A percentile compares a stretch with the other conserved stretches of the same genome.
phyloP scores from a whole-genome alignment of 257 asterid genomes.

The Ligustrum vulgare region DNA sequence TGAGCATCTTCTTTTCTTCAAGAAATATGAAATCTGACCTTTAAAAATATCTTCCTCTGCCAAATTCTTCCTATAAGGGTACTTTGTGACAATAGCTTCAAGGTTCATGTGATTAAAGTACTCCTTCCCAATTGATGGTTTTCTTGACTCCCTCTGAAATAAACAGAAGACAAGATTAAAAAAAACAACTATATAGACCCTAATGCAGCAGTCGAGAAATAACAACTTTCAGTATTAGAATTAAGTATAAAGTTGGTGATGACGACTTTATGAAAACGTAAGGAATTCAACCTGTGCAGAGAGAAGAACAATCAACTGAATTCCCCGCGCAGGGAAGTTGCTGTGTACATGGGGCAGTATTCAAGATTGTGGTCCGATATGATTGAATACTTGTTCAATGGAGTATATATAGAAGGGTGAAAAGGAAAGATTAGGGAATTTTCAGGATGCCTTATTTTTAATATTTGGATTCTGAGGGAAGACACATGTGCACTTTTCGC shows the following conservation, averaged over 20 bases:
- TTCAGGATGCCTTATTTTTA: slow-evolving; percentile 6
- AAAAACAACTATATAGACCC: not conserved
- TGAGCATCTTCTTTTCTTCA: slow-evolving; percentile 13
- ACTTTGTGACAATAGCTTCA: slow-evolving; percentile 76
- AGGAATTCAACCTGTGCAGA: not conserved
- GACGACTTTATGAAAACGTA: not conserved
- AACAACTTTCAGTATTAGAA: slow-evolving; percentile 1
- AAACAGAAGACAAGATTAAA: slow-evolving; percentile 21
- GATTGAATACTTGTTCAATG: slow-evolving; percentile 7
- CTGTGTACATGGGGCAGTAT: slow-evolving; percentile 12
- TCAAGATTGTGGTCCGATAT: slow-evolving; percentile 2
- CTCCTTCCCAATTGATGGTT: slow-evolving; percentile 93
- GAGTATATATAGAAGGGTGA: slow-evolving; percentile 9
- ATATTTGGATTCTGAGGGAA: not conserved
- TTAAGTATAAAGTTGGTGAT: not conserved
- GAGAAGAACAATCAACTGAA: slow-evolving; percentile 14
- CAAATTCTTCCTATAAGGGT: slow-evolving; percentile 82
- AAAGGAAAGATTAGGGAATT: not conserved
- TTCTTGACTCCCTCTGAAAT: slow-evolving; percentile 80
- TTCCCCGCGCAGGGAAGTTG: not conserved
- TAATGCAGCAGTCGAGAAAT: slow-evolving; percentile 15
- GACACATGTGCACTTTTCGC: not conserved
- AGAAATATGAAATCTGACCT: slow-evolving; percentile 52
- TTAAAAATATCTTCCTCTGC: slow-evolving; percentile 63
- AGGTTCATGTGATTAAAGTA: slow-evolving; percentile 87